A percentile compares a stretch with the other conserved stretches of the same genome.
These are phyloP conservation scores for Paracorniculantispora psalliotae DNA, from an alignment of 2,329 filamentous ascomycete genomes.

Conservation along the genomic window DNA sequence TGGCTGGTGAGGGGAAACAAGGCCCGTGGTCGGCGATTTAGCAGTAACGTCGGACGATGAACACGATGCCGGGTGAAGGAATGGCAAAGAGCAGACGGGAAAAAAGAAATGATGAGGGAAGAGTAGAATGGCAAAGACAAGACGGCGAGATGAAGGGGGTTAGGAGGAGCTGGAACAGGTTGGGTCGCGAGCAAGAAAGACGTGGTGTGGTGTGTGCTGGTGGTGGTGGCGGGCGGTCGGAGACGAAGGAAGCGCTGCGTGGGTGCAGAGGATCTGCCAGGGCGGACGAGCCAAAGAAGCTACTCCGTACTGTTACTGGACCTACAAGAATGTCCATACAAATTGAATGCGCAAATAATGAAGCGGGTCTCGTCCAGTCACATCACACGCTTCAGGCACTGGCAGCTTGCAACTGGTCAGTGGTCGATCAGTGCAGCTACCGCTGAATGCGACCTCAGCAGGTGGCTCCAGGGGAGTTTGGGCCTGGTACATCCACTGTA, in stretches of 20 bases:
- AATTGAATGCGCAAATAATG: too few relatives aligned
- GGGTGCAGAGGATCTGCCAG: background rate
- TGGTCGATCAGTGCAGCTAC: too few relatives aligned
- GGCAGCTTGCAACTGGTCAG: background rate
- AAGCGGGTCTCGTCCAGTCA: background rate
- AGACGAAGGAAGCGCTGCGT: background rate
- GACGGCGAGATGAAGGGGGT: background rate
- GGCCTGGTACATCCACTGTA: too few relatives aligned
- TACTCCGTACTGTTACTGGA: too few relatives aligned
- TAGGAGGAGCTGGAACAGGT: background rate
- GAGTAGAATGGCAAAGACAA: background rate
- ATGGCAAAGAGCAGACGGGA: background rate
- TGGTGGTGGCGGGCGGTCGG: constrained; percentile 5
- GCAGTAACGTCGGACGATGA: background rate
- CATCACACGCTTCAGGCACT: background rate
- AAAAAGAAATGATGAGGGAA: background rate
- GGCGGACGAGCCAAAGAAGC: too few relatives aligned
- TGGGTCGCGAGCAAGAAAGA: constrained; percentile 1
- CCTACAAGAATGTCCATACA: too few relatives aligned
- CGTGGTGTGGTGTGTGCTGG: background rate
- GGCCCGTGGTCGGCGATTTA: background rate
- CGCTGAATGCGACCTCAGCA: too few relatives aligned
- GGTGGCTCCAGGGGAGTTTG: too few relatives aligned
- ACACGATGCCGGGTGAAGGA: background rate
- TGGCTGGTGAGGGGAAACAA: constrained; percentile 2